These are phyloP conservation scores for Sarocladiaceae sp. DNA, from an alignment of 2,329 filamentous ascomycete species.

Conservation along the genomic window DNA sequence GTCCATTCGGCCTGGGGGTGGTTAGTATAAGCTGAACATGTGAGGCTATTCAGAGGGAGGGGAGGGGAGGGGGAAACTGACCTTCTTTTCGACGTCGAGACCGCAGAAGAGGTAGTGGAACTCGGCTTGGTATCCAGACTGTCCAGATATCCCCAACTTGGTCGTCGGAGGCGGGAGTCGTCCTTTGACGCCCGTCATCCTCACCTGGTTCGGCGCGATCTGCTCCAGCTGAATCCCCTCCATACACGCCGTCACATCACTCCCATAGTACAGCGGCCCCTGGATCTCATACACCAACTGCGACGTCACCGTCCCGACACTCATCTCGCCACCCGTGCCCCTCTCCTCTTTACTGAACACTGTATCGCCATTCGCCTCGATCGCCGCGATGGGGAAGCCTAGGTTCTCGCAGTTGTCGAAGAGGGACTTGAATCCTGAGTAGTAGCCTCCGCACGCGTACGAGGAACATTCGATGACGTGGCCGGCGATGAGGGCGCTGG, in stretches of 20 bases:
- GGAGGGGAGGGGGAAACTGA: background rate
- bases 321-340: constrained; percentile 27
- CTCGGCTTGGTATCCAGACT: constrained; percentile 35
- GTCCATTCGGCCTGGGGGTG: constrained; percentile 4
- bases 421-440: constrained; percentile 35
- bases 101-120: constrained; percentile 34
- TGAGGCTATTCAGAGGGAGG: background rate
- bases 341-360: constrained; percentile 28
- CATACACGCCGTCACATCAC: constrained; percentile 29
- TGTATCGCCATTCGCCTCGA: constrained; percentile 22
- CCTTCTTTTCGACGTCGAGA: constrained; percentile 34
- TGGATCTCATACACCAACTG: constrained; percentile 38
- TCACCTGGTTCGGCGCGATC: constrained; percentile 32
- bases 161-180: constrained; percentile 25
- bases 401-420: constrained; percentile 16
- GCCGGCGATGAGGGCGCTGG: constrained; percentile 40
- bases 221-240: constrained; percentile 20
- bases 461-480: constrained; percentile 47
- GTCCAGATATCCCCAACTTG: constrained; percentile 33
- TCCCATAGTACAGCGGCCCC: constrained; percentile 33
- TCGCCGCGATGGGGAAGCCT: constrained; percentile 27
- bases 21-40: background rate
- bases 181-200: constrained; percentile 27
- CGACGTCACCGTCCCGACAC: constrained; percentile 16
- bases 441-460: constrained; percentile 48